phyloP scores from a whole-genome alignment of 1,284 basidiomycete species.

The Pholiota adiposa region DNA sequence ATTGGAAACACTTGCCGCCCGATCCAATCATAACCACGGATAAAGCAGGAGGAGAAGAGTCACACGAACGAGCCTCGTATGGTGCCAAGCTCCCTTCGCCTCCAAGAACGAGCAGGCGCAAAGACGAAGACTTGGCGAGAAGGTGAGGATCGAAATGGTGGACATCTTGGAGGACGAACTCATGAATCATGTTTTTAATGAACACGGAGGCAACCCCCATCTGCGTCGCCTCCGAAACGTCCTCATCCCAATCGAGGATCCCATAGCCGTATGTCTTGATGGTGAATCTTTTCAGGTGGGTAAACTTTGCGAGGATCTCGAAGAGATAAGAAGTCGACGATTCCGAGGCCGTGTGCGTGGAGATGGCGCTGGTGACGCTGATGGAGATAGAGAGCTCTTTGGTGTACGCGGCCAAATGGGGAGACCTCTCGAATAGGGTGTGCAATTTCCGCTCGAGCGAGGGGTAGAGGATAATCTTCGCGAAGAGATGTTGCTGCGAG shows the following conservation, averaged over 20 bases:
- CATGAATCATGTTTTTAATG: not conserved
- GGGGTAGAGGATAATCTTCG: conserved; percentile 4
- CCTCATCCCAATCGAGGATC: conserved; percentile 1
- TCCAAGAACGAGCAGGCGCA: conserved; percentile 8
- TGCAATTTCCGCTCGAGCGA: conserved; percentile 1
- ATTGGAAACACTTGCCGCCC: not conserved
- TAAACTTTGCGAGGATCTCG: conserved; percentile 5
- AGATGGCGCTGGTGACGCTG: too few species aligned
- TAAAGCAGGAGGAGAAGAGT: not conserved
- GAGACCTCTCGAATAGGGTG: conserved; percentile 1
- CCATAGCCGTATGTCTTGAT: conserved; percentile 9
- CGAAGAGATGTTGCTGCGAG: conserved; percentile 14
- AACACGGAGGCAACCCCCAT: conserved; percentile 5
- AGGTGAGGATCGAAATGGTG: conserved; percentile 13
- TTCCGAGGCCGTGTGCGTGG: too few species aligned
- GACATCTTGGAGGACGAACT: conserved; percentile 13
- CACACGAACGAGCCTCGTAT: not conserved
- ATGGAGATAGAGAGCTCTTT: conserved; percentile 5
- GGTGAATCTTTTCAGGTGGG: not conserved
- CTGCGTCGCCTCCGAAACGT: not conserved
- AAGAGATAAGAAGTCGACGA: too few species aligned
- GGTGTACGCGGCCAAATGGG: conserved; percentile 7
- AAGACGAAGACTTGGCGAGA: conserved; percentile 1
- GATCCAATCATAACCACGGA: conserved; percentile 7
- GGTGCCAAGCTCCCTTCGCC: conserved; percentile 7